Base-by-base conservation (phyloP, 2,329 filamentous ascomycete species). In the Malbranchea cinnamomea region DNA sequence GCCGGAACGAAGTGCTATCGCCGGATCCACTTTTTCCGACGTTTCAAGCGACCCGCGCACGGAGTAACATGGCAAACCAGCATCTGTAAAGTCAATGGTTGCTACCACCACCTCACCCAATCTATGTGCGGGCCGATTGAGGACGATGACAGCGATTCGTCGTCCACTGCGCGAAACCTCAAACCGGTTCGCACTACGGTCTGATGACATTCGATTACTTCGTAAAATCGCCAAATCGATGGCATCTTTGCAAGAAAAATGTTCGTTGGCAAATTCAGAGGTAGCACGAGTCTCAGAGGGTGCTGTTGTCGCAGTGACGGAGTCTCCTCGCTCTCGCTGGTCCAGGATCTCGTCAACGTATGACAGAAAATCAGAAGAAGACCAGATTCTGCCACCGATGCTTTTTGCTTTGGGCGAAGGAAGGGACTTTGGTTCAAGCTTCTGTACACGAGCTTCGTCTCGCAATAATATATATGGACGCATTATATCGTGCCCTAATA, bases 401-500 rank as follows among this genome's bases (percentile, higher is more conserved):
- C 46, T 56, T 31, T 51, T 57, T 27, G 43, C 49, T 36, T 45
- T 71, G 32, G 36, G 40, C 50, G 23, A 49, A 53, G 34, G 45
- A 12, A 38, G 41, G 28, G 31, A 41, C 9, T 42, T 42, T 5
- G 24, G 23, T 20, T 63, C 62, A 25, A 71, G 42, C 24, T 60
- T 63, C 40, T 66, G 67, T 17, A 79, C 70, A 31, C 68, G 67
- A 2, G 89, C 87, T 50, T 81, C 71, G 45, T 95, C 87, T 33
- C 75, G 76, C 25, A 95, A 65, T 31, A 95, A 65, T 17, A 95
- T 80, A 48, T 95, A 93, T 0, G 89, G 89, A 22, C 74, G 78
- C 78, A 94, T 92, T 9, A 98, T 63, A 52, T 98, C 87, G 52
- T 98, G 87, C 1, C 84, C 83, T 9, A 94, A 67, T 19, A 92